phyloP scores from a whole-genome alignment of 306 rosid genomes.

The Gastrolobium bilobum region DNA sequence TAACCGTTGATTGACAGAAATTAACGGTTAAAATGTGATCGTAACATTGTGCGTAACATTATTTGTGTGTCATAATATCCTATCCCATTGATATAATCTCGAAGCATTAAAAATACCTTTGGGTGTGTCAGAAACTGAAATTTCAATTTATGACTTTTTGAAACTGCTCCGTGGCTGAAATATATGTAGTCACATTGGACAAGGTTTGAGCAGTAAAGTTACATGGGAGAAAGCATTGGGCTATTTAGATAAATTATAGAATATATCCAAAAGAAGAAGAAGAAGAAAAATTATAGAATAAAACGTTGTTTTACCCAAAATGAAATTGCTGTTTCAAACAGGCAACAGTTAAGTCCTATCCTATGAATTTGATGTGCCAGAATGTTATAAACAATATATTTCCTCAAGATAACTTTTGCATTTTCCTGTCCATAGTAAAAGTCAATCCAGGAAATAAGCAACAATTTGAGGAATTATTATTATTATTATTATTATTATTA shows the following conservation, averaged over 20 bases:
- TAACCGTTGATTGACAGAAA: too few relatives aligned
- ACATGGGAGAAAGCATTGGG: background rate
- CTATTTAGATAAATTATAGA: background rate
- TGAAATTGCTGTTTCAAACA: slow-evolving; percentile 24
- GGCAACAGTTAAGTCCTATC: background rate
- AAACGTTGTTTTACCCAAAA: slow-evolving; percentile 14
- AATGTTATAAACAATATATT: background rate
- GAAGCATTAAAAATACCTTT: background rate
- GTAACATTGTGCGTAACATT: too few relatives aligned
- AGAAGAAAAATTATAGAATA: background rate
- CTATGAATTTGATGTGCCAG: slow-evolving; percentile 30
- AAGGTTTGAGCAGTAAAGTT: background rate
- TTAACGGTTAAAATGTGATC: too few relatives aligned
- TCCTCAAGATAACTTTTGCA: background rate
- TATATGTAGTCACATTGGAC: slow-evolving; percentile 9
- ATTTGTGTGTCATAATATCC: too few relatives aligned
- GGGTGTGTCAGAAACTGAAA: slow-evolving; percentile 37
- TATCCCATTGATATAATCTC: slow-evolving; percentile 15
- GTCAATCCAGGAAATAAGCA: slow-evolving; percentile 39
- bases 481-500: too few relatives aligned
- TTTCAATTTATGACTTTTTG: background rate
- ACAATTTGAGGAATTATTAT: slow-evolving; percentile 6
- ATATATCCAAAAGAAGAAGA: background rate
- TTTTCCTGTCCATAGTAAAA: background rate
- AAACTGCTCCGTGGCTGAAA: slow-evolving; percentile 7